Evolutionary conservation across 1,284 basidiomycete genomes (phyloP), one percentile per base, ranked within the genome.

Genomic region (Cerrena zonata): DNA sequence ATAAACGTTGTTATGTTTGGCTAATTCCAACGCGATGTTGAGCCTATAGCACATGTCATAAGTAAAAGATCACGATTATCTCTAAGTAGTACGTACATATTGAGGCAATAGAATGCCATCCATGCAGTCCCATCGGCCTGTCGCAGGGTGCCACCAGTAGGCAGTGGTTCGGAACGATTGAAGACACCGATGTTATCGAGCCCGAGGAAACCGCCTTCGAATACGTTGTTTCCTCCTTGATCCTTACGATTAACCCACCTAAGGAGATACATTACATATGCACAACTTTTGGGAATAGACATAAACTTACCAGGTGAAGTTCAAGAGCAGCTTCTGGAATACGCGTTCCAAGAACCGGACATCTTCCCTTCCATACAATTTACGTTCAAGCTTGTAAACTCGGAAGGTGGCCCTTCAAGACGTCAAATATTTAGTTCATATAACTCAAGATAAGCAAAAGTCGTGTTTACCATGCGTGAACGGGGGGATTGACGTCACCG

Each of bases 181-280:
- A 99, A 99, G 5, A 92, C 84, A 18, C 94, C 94, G 55, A 99
- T 98, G 66, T 99, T 99, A 75, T 99, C 95, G 43, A 99, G 75
- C 42, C 95, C 95, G 45, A 99, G 78, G 78, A 99, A 99, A 27
- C 95, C 95, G 47, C 95, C 95, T 67, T 99, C 95, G 63, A 99
- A 99, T 34, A 99, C 91, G 65, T 95, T 95, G 69, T 92, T 87
- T 23, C 95, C 95, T 21, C 84, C 91, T 50, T 87, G 79, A 63
- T 99, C 95, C 69, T 99, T 99, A 49, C 95, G 86, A 69, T 99
- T 99, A 34, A 98, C 94, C 95, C 95, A 99, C 86, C 86, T 89
- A 51, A 15, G 22, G n/a, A n/a, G n/a, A 2, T 15, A 30, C 5
- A 5, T 21, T 21, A 26, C 40, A 22, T 15, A 36, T 7, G n/a